These are phyloP conservation scores for Botrytis porri DNA, from an alignment of 2,329 filamentous ascomycete species.

Conservation along the genomic window DNA sequence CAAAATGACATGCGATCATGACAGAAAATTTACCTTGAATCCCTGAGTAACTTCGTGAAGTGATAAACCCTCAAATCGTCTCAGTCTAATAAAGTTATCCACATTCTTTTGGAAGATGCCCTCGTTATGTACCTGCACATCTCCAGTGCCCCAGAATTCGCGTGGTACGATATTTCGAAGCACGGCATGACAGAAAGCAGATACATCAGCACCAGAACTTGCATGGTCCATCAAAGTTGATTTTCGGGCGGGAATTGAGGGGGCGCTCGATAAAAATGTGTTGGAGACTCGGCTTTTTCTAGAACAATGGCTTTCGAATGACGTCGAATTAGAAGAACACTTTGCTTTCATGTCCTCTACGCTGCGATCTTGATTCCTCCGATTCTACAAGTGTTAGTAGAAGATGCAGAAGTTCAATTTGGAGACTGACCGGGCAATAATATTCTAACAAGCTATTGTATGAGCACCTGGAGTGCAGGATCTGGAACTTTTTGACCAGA, in stretches of 20 bases:
- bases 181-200: conserved; percentile 80
- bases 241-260: conserved; percentile 38
- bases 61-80: conserved; percentile 77
- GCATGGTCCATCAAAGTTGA: conserved; percentile 60
- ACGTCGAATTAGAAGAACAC: conserved; percentile 28
- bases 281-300: background rate
- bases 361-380: background rate
- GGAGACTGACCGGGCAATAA: conserved; percentile 64
- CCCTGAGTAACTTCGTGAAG: conserved; percentile 75
- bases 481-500: conserved; percentile 67
- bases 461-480: conserved; percentile 69
- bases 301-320: conserved; percentile 30
- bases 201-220: conserved; percentile 66
- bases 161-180: conserved; percentile 70
- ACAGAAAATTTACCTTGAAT: conserved; percentile 59
- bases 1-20: background rate
- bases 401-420: background rate
- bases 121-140: conserved; percentile 57
- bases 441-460: conserved; percentile 76
- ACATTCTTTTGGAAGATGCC: conserved; percentile 61
- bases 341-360: conserved; percentile 16
- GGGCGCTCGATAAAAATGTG: conserved; percentile 26
- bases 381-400: conserved; percentile 23
- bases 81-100: conserved; percentile 73
- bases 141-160: conserved; percentile 67